Conservation (phyloP, 371 early-diverging fungal genomes). For the Rhizopus delemar region DNA sequence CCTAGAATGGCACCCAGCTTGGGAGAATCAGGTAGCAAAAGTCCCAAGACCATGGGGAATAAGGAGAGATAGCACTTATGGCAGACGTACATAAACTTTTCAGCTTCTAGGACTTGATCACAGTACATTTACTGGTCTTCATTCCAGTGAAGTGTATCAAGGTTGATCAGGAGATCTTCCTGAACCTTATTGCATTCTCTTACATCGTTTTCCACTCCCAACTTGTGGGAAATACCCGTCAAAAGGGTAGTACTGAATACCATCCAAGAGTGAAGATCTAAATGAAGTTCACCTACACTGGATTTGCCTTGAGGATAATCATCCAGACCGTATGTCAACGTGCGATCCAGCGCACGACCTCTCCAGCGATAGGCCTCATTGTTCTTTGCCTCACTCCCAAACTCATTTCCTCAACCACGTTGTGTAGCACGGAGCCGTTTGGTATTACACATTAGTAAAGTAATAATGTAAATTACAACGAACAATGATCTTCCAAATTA, state of each 20-base stretch:
- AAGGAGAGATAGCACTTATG: slow-evolving; percentile 88
- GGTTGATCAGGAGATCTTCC: slow-evolving; percentile 40
- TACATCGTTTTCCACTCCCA: slow-evolving; percentile 54
- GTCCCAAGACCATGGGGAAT: slow-evolving; percentile 79
- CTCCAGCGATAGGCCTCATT: slow-evolving; percentile 89
- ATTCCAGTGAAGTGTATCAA: slow-evolving; percentile 79
- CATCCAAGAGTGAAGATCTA: slow-evolving; percentile 91
- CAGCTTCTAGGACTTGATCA: slow-evolving; percentile 69
- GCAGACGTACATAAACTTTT: slow-evolving; percentile 64
- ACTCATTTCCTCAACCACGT: slow-evolving; percentile 65
- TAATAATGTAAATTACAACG: too few species aligned
- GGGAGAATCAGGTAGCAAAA: slow-evolving; percentile 71
- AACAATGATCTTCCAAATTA: too few species aligned
- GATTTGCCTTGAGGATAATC: slow-evolving; percentile 89
- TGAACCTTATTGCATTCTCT: slow-evolving; percentile 57
- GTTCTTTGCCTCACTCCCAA: slow-evolving; percentile 50
- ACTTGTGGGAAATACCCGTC: slow-evolving; percentile 60
- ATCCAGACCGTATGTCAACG: slow-evolving; percentile 91
- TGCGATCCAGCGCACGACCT: slow-evolving; percentile 83
- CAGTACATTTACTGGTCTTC: slow-evolving; percentile 71
- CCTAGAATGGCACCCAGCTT: slow-evolving; percentile 73
- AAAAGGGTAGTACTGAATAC: slow-evolving; percentile 77
- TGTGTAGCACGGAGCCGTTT: slow-evolving; percentile 86
- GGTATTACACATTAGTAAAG: too few species aligned
- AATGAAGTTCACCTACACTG: slow-evolving; percentile 81